A percentile compares a stretch with the other conserved stretches of the same genome.
These are phyloP conservation scores for Tuber melanosporum DNA, from an alignment of 495 filamentous ascomycete species.

Conservation along the genomic window DNA sequence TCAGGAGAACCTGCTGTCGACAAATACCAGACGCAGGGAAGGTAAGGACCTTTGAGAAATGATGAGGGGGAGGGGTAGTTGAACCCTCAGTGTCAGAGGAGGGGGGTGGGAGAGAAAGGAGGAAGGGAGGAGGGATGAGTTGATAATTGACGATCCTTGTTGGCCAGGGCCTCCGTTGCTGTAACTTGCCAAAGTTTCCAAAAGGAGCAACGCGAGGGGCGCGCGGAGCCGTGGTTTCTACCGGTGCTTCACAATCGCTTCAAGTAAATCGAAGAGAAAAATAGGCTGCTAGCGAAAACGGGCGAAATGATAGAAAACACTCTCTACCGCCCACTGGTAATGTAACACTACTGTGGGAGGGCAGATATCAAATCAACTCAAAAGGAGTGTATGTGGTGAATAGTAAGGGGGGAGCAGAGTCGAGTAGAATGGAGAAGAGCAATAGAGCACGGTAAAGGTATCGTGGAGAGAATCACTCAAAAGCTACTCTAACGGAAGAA, in stretches of 20 bases:
- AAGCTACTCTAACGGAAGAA: background rate
- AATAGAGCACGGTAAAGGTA: background rate
- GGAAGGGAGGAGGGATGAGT: conserved; percentile 8
- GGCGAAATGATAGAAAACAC: background rate
- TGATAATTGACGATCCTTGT: conserved; percentile 31
- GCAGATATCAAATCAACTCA: background rate
- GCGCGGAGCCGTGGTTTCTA: conserved; percentile 19
- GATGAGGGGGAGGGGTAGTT: background rate
- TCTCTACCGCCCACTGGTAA: background rate
- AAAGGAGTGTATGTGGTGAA: background rate
- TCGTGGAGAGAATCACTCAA: background rate
- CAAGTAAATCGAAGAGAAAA: background rate
- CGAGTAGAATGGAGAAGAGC: background rate
- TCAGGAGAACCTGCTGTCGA: background rate
- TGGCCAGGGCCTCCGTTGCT: conserved; percentile 8
- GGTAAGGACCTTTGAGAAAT: background rate
- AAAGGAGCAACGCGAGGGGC: conserved; percentile 29
- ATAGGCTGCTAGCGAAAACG: background rate
- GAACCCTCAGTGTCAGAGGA: conserved; percentile 6
- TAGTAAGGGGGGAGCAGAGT: background rate
- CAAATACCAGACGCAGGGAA: background rate
- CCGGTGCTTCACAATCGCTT: background rate
- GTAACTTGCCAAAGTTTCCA: conserved; percentile 18
- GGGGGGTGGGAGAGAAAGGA: conserved; percentile 10
- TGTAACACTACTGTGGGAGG: background rate